phyloP scores from a whole-genome alignment of 2,329 filamentous ascomycete genomes.

The Fusarium solani-melongenae region DNA sequence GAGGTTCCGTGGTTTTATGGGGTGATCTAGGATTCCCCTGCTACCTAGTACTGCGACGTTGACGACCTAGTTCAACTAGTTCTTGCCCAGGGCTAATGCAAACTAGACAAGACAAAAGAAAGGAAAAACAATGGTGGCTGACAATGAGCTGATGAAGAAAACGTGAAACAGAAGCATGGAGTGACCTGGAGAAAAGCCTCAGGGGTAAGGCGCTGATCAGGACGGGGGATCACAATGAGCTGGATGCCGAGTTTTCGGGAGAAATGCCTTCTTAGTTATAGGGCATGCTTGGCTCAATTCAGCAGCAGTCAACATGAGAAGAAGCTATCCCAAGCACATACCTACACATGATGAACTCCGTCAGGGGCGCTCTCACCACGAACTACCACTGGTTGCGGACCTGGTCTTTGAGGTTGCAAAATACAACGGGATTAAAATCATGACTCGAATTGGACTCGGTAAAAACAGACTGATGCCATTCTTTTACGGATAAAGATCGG shows the following conservation, averaged over 20 bases:
- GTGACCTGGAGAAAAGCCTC: neutral
- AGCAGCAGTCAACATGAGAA: neutral
- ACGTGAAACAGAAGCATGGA: neutral
- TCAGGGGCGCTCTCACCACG: neutral
- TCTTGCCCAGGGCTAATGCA: neutral
- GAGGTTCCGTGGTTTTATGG: neutral
- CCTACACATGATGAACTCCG: neutral
- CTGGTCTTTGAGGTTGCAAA: neutral
- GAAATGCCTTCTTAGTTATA: neutral
- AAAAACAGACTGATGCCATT: neutral
- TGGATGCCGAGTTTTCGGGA: neutral
- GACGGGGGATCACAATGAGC: neutral
- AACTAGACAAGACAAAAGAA: neutral
- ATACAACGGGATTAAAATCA: neutral
- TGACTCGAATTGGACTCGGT: neutral
- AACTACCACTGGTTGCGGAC: neutral
- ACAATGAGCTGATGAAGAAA: neutral
- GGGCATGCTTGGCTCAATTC: neutral
- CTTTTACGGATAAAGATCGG: neutral
- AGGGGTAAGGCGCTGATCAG: neutral
- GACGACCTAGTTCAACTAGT: neutral
- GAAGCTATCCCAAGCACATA: neutral
- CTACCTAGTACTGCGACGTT: neutral
- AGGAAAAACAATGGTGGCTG: neutral
- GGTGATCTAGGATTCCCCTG: neutral